phyloP scores from a whole-genome alignment of 768 basidiomycete genomes.

The Aureoboletus auriporus region DNA sequence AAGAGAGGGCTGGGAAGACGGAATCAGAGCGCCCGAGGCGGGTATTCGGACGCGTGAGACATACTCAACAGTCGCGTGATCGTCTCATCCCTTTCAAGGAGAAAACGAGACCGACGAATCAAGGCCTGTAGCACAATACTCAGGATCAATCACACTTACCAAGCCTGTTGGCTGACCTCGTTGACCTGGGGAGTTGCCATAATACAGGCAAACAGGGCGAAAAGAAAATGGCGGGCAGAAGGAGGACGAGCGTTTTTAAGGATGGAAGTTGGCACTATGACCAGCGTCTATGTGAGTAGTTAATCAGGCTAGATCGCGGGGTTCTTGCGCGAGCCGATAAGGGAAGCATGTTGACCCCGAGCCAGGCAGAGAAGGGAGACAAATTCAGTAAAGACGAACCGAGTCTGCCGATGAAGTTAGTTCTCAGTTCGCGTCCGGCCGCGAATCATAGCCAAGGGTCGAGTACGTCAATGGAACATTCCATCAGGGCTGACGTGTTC shows the following conservation, averaged over 20 bases:
- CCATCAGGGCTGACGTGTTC: constrained; percentile 31
- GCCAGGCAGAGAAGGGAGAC: constrained; percentile 16
- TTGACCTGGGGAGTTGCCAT: constrained; percentile 54
- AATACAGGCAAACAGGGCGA: constrained; percentile 36
- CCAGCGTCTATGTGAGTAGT: constrained; percentile 42
- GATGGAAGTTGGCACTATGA: constrained; percentile 26
- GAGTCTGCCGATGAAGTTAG: constrained; percentile 16
- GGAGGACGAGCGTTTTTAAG: constrained; percentile 32
- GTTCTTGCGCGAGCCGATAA: constrained; percentile 43
- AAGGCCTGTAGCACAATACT: constrained; percentile 12
- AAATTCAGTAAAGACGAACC: constrained; percentile 19
- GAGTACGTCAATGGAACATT: constrained; percentile 33
- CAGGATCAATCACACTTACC: constrained; percentile 40
- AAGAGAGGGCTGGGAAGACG: constrained; percentile 50
- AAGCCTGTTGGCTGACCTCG: constrained; percentile 61
- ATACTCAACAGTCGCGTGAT: constrained; percentile 59
- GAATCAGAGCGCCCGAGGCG: constrained; percentile 9
- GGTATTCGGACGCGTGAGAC: constrained; percentile 10
- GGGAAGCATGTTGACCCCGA: constrained; percentile 22
- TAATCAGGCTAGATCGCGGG: constrained; percentile 53
- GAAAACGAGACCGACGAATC: constrained; percentile 17
- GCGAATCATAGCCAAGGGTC: constrained; percentile 24
- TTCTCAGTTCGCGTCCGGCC: constrained; percentile 21
- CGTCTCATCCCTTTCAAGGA: constrained; percentile 58
- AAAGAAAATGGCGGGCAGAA: constrained; percentile 26